Evolutionary conservation across 108 stramenopile species (phyloP), one percentile per base, ranked within the genome.

Genomic region (Skeletonema marinoi): DNA sequence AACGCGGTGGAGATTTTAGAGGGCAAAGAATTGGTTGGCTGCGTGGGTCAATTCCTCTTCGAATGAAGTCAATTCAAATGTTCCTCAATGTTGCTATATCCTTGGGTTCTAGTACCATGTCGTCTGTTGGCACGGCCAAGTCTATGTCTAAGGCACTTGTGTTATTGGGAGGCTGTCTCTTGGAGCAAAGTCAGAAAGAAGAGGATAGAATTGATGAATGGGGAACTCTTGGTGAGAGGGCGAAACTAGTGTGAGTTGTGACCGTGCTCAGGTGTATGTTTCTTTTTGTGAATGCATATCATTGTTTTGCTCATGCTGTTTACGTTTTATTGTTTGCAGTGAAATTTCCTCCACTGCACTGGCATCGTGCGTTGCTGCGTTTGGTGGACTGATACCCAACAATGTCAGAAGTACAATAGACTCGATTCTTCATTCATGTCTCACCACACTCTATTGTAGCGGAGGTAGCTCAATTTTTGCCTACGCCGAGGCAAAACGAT

Each of bases 341-440:
- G 74, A 81, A 75, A 41, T 66, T n/a, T 71, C 69, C 33, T 76
- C 71, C 12, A 58, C 59, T 44, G 65, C 81, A 39, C 48, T 82
- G 50, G 70, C 81, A 14, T 46, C 81, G 16, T 73, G 75, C 30
- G 62, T 82, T 39, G 68, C 81, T 35, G 58, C 81, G 31, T 77
- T 82, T 39, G 81, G 81, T 14, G 81, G 65, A 42, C 81, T 81
- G 64, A 71, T 75, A 21, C 81, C 81, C 17, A 75, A 44, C 63
- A 59, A 81, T 39, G 58, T 81, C 25, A 74, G 81, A 17, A 70
- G 74, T 6, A 81, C 81, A 39, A 70, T 81, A 16, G 81, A 81
- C 60, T 81, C 81, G 11, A 81, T 81, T 17, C 71, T 67, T 30
- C 74, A 61, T 25, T 54, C 65, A 12, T 81, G 81, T 19, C 59